phyloP scores from a whole-genome alignment of 2,329 filamentous ascomycete species.

The Nannizziopsis arthrosporioides region DNA sequence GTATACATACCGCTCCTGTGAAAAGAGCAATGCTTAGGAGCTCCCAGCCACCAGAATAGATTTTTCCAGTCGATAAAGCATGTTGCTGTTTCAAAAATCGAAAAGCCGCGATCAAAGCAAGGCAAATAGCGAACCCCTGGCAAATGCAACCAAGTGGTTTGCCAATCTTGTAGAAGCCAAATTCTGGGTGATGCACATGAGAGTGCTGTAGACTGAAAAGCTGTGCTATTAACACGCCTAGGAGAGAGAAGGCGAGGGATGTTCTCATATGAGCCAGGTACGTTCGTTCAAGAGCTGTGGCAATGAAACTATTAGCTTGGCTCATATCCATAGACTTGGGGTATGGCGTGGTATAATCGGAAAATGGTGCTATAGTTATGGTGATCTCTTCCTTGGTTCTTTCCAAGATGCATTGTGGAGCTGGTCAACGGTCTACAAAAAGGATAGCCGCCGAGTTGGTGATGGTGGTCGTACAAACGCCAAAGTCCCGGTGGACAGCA shows the following conservation, averaged over 20 bases:
- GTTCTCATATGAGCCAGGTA: conserved; percentile 64
- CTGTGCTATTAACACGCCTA: conserved; percentile 55
- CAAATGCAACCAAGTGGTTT: conserved; percentile 45
- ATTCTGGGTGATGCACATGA: conserved; percentile 27
- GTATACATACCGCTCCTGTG: conserved; percentile 10
- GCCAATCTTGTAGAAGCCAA: conserved; percentile 51
- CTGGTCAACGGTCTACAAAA: too few relatives aligned
- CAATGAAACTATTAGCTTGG: neutral
- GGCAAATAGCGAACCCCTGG: conserved; percentile 36
- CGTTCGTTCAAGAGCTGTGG: conserved; percentile 58
- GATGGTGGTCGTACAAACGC: too few relatives aligned
- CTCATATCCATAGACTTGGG: neutral
- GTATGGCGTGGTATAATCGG: too few relatives aligned
- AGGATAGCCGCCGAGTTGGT: too few relatives aligned
- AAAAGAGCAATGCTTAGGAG: conserved; percentile 12
- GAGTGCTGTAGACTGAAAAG: conserved; percentile 52
- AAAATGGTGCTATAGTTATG: too few relatives aligned
- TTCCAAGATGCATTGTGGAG: too few relatives aligned
- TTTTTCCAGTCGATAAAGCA: conserved; percentile 37
- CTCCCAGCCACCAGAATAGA: conserved; percentile 34
- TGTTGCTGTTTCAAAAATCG: conserved; percentile 47
- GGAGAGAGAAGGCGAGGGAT: conserved; percentile 55
- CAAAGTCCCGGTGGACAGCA: too few relatives aligned
- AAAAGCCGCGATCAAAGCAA: conserved; percentile 39
- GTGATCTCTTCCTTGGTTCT: too few relatives aligned